These are phyloP conservation scores for Chaetomidium leptoderma DNA, from an alignment of 495 filamentous ascomycete genomes.

Conservation along the genomic window DNA sequence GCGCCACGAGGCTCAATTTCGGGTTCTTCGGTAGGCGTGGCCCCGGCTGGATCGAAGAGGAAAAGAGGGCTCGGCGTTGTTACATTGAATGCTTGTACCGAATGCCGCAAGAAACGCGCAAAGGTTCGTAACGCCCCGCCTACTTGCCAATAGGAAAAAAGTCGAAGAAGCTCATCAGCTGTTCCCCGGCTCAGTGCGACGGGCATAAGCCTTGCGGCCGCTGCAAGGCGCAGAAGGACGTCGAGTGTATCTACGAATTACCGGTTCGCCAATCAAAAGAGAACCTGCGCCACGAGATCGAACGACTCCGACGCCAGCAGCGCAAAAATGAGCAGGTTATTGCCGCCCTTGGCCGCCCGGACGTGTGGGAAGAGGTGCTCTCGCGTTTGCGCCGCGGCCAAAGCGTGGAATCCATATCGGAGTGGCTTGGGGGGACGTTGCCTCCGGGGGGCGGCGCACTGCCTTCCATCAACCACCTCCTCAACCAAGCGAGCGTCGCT, in stretches of 20 bases:
- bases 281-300: conserved; percentile 49
- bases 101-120: conserved; percentile 55
- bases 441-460: conserved; percentile 19
- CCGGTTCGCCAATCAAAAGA: conserved; percentile 54
- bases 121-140: conserved; percentile 41
- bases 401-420: conserved; percentile 46
- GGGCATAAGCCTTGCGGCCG: conserved; percentile 50
- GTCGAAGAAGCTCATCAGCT: neutral
- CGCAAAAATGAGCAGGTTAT: conserved; percentile 45
- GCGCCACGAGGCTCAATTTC: conserved; percentile 5
- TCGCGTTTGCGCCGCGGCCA: conserved; percentile 45
- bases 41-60: conserved; percentile 34
- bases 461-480: conserved; percentile 15
- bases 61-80: conserved; percentile 50
- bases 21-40: conserved; percentile 2
- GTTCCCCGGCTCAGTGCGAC: conserved; percentile 43
- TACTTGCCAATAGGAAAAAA: too few species aligned
- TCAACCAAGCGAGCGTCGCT: conserved; percentile 1
- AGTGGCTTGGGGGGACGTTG: conserved; percentile 40
- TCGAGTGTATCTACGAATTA: conserved; percentile 51
- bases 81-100: conserved; percentile 54
- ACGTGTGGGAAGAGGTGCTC: conserved; percentile 46
- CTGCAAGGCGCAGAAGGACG: conserved; percentile 45
- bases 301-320: conserved; percentile 45
- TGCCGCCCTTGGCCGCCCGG: conserved; percentile 41